A percentile compares a stretch with the other conserved stretches of the same genome.
Conservation (phyloP, 805 yeast genomes). For the Barnettozyma siamensis region DNA sequence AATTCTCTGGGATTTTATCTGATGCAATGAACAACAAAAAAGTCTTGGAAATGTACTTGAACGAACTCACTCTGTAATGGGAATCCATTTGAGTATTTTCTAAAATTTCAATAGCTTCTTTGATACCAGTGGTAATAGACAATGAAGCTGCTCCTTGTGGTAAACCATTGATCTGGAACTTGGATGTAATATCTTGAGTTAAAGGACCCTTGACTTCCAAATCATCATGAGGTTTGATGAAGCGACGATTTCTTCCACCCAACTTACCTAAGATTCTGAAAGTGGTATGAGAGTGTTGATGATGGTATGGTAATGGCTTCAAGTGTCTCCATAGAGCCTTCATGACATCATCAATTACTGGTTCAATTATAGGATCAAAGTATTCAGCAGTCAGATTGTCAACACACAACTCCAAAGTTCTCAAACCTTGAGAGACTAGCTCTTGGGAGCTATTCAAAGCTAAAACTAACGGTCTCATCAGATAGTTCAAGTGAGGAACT, state of each 20-base stretch:
- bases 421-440: constrained; percentile 85
- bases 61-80: constrained; percentile 75
- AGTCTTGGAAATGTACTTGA: constrained; percentile 59
- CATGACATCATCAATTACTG: constrained; percentile 92
- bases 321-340: constrained; percentile 87
- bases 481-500: constrained; percentile 84
- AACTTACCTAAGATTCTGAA: constrained; percentile 88
- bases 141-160: constrained; percentile 50
- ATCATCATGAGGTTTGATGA: constrained; percentile 69
- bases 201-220: constrained; percentile 45
- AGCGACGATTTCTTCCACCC: constrained; percentile 92
- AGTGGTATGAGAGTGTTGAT: constrained; percentile 92
- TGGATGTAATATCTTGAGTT: constrained; percentile 67
- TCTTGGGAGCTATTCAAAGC: constrained; percentile 91
- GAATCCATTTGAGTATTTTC: constrained; percentile 53
- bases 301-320: constrained; percentile 89
- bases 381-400: constrained; percentile 95
- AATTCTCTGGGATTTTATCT: constrained; percentile 34
- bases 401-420: constrained; percentile 93
- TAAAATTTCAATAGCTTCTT: constrained; percentile 68
- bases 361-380: constrained; percentile 95
- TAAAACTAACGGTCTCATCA: constrained; percentile 86
- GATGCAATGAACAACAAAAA: constrained; percentile 58
- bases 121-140: constrained; percentile 77
- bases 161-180: constrained; percentile 68